Base-by-base conservation (phyloP, 768 basidiomycete species). In the Naganishia randhawae region DNA sequence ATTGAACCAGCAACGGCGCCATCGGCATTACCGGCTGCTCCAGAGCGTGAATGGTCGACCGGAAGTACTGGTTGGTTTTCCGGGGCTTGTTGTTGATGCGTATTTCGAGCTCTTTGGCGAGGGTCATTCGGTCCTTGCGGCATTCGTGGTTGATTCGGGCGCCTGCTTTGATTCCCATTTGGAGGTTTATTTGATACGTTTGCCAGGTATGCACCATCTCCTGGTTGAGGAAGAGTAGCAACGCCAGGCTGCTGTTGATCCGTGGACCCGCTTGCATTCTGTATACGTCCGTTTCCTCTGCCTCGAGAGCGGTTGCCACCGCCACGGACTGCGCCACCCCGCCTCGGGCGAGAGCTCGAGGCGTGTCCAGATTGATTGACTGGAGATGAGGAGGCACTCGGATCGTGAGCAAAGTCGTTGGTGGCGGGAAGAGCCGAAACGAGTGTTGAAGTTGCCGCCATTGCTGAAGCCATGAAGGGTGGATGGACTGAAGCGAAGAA, bases 181-280 rank as follows among this genome's bases (percentile, higher is more conserved):
- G 14, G 27, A 11, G 54, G 35, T 9, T 32, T 29, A 17, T 22
- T 13, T 1, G n/a, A 25, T 13, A 9, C 27, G 25, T 13, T 14
- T 41, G 57, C 45, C 6, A 61, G 66, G 37, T 55, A 55, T 8
- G 37, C 54, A 39, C 66, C 53, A 19, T 54, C 37, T 19, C 52
- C 66, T 17, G 52, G 54, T 31, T 67, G 66, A 11, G 45, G 54
- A 31, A 7, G 1, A 22, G 45, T 48, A 22, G n/a, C 45, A 11
- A 3, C n/a, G 1, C 45, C 45, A n/a, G 19, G 45, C 45, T 48
- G n/a, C 45, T 48, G 45, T 4, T n/a, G n/a, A n/a, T 48, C 19
- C n/a, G 25, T 48, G 19, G 45, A 11, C 19, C 45, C 45, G 45
- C 19, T 22, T 7, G n/a, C 45, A 35, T 61, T 39, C n/a, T 33